Conservation (phyloP, 2,329 filamentous ascomycete species). For the Colletotrichum simmondsii region DNA sequence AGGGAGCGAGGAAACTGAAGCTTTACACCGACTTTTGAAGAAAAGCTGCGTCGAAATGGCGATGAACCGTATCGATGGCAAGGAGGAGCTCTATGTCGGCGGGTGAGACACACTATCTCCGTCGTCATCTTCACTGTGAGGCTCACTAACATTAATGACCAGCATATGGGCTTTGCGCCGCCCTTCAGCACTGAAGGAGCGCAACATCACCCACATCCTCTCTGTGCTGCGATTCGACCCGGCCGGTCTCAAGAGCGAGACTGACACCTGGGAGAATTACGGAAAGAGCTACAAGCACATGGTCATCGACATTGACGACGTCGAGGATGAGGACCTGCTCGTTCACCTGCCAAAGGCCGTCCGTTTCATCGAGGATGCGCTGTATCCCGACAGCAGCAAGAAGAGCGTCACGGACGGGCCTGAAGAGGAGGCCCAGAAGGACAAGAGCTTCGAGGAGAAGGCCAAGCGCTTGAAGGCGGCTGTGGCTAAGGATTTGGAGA, state of each 20-base stretch:
- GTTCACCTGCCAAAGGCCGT: constrained; percentile 83
- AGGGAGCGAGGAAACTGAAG: neutral
- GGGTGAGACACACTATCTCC: constrained; percentile 42
- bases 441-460: constrained; percentile 21
- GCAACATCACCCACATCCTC: constrained; percentile 89
- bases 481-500: constrained; percentile 10
- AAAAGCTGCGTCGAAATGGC: constrained; percentile 51
- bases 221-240: constrained; percentile 75
- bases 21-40: constrained; percentile 36
- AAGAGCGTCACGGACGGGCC: neutral
- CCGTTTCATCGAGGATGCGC: constrained; percentile 82
- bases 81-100: constrained; percentile 53
- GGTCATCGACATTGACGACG: constrained; percentile 88
- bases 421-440: neutral
- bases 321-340: constrained; percentile 88
- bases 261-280: constrained; percentile 60
- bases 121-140: neutral
- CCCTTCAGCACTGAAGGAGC: constrained; percentile 74
- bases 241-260: constrained; percentile 58
- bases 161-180: constrained; percentile 85
- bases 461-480: constrained; percentile 15
- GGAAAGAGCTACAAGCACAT: constrained; percentile 76
- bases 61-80: constrained; percentile 53
- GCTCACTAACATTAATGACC: constrained; percentile 35
- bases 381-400: constrained; percentile 50